phyloP scores from a whole-genome alignment of 2,329 filamentous ascomycete species.

The Aspergillus caelatus region DNA sequence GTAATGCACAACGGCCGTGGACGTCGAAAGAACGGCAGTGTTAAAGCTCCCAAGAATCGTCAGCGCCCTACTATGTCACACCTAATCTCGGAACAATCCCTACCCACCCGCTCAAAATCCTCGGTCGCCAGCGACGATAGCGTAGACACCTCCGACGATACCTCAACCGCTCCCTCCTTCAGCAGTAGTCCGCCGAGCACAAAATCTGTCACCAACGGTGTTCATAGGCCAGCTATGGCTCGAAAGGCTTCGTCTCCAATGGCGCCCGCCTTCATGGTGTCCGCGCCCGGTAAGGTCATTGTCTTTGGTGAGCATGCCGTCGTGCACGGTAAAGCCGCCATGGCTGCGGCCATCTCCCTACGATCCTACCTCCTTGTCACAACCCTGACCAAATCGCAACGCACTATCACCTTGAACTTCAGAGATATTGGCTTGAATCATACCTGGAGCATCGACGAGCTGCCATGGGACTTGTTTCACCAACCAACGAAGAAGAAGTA shows the following conservation, averaged over 20 bases:
- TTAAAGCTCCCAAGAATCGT: constrained; percentile 26
- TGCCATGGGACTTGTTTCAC: constrained; percentile 85
- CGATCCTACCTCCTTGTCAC: constrained; percentile 97
- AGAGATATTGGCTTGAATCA: constrained; percentile 87
- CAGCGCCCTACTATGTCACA: constrained; percentile 34
- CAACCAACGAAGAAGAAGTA: constrained; percentile 85
- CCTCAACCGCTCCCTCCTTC: constrained; percentile 32
- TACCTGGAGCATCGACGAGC: constrained; percentile 88
- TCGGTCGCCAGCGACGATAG: constrained; percentile 26
- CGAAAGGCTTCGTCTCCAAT: constrained; percentile 59
- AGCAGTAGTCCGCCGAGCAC: constrained; percentile 20
- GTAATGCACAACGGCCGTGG: constrained; percentile 25
- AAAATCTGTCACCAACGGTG: constrained; percentile 7
- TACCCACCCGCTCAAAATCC: constrained; percentile 23
- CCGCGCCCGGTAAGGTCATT: constrained; percentile 96
- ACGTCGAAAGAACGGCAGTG: constrained; percentile 35
- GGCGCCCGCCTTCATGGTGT: constrained; percentile 94
- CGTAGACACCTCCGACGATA: constrained; percentile 33
- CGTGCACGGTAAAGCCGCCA: constrained; percentile 95
- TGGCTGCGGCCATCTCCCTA: constrained; percentile 91
- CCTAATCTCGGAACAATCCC: constrained; percentile 25
- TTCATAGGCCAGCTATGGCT: constrained; percentile 21
- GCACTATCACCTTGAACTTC: constrained; percentile 85
- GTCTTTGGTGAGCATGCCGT: constrained; percentile 97
- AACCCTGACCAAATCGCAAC: constrained; percentile 86